These are phyloP conservation scores for Rhexocercosporidium sp. DNA, from an alignment of 2,329 filamentous ascomycete genomes.

Conservation along the genomic window DNA sequence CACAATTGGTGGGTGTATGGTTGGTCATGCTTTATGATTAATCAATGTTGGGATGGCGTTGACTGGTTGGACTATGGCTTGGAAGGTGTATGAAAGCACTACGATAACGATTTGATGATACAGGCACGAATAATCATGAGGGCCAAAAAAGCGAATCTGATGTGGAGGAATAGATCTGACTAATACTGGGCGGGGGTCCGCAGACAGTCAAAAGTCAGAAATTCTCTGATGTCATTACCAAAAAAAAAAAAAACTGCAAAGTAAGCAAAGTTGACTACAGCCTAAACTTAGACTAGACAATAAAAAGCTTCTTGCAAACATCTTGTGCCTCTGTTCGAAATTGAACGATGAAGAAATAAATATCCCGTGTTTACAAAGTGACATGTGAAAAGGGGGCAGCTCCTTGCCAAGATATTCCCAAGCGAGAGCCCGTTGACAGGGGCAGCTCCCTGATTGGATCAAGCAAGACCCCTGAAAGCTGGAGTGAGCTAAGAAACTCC, in stretches of 20 bases:
- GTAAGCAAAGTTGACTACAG: slow-evolving; percentile 1
- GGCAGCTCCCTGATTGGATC: slow-evolving; percentile 4
- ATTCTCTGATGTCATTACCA: slow-evolving; percentile 2
- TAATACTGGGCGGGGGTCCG: slow-evolving; percentile 10
- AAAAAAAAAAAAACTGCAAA: neutral
- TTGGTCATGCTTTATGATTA: neutral
- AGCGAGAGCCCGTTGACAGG: slow-evolving; percentile 4
- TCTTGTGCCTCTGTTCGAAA: neutral
- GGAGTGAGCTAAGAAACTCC: neutral
- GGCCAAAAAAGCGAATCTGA: neutral
- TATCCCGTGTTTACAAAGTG: neutral
- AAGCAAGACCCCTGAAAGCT: slow-evolving; percentile 7
- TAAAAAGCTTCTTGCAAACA: slow-evolving; percentile 1
- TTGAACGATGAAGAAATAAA: neutral
- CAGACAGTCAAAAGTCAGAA: slow-evolving; percentile 13
- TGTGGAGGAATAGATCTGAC: slow-evolving; percentile 3
- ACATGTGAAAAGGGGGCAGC: slow-evolving; percentile 11
- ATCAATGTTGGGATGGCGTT: slow-evolving; percentile 1
- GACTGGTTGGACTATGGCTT: neutral
- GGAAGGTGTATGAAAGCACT: neutral
- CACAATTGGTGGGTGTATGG: neutral
- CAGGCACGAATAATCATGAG: neutral
- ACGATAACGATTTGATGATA: neutral
- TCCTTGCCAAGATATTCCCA: neutral
- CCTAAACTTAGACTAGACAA: slow-evolving; percentile 7